phyloP scores from a whole-genome alignment of 192 early-diverging fungal species.

The Endogone sp. region DNA sequence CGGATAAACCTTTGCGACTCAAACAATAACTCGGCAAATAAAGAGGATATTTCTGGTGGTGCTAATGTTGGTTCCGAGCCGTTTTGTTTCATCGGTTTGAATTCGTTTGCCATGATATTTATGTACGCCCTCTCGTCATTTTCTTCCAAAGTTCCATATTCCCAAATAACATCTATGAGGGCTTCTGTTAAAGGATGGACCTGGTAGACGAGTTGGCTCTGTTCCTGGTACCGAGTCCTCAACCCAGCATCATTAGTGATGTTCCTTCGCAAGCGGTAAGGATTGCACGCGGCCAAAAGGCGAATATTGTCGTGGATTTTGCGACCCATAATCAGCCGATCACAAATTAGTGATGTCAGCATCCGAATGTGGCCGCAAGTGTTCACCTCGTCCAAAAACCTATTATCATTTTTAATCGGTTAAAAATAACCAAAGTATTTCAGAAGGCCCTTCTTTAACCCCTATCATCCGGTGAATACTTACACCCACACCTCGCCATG shows the following conservation, averaged over 20 bases:
- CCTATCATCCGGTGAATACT: too few relatives aligned
- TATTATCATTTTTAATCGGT: too few relatives aligned
- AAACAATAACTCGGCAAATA: slow-evolving; percentile 11
- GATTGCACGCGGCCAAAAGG: slow-evolving; percentile 18
- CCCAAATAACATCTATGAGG: slow-evolving; percentile 17
- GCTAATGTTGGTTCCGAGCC: too few relatives aligned
- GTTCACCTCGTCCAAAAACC: slow-evolving; percentile 19
- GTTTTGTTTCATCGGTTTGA: background rate
- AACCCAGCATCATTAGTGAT: slow-evolving; percentile 1
- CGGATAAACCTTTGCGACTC: slow-evolving; percentile 14
- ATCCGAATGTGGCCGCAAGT: slow-evolving; percentile 14
- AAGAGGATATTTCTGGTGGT: too few relatives aligned
- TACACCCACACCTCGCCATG: slow-evolving; percentile 9
- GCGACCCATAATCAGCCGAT: slow-evolving; percentile 4
- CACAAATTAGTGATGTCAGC: slow-evolving; percentile 5
- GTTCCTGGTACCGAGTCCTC: slow-evolving; percentile 4
- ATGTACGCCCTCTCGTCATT: background rate
- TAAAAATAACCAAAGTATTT: too few relatives aligned
- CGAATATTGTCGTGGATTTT: slow-evolving; percentile 12
- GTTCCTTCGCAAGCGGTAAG: slow-evolving; percentile 11
- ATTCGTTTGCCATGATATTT: background rate
- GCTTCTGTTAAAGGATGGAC: slow-evolving; percentile 9
- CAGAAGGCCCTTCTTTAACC: too few relatives aligned
- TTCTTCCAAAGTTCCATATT: slow-evolving; percentile 6
- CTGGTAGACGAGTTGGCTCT: slow-evolving; percentile 17